Evolutionary conservation across 805 yeast species (phyloP).

Genomic region (Sungouiella thailandica): DNA sequence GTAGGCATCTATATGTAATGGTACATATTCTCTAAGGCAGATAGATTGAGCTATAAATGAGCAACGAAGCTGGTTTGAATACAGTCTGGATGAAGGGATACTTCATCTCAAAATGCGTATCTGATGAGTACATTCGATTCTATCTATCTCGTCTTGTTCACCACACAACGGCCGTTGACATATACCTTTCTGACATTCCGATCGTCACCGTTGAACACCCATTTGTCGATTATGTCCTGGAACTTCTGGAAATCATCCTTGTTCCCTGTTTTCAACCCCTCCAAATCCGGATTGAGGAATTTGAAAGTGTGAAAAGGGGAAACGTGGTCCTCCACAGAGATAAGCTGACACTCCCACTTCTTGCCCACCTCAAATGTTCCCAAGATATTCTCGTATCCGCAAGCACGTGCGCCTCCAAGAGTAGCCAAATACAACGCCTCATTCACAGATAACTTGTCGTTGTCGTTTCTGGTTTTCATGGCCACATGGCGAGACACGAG

Average conservation of each 20-base stretch:
- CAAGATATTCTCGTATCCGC: background rate
- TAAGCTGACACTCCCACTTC: background rate
- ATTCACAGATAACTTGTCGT: background rate
- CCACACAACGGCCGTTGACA: constrained; percentile 14
- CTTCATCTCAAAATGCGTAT: too few relatives aligned
- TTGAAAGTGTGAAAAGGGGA: background rate
- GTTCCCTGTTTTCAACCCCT: background rate
- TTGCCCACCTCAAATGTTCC: background rate
- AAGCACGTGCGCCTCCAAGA: background rate
- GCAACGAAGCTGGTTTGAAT: too few relatives aligned
- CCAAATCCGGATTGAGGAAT: background rate
- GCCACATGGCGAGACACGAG: constrained; percentile 68
- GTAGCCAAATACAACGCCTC: background rate
- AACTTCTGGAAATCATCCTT: background rate
- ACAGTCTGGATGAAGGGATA: too few relatives aligned
- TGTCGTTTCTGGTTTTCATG: constrained; percentile 26
- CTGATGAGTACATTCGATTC: too few relatives aligned
- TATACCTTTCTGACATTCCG: background rate
- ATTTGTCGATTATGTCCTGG: background rate
- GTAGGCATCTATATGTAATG: too few relatives aligned
- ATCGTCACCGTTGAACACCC: background rate
- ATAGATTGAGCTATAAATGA: too few relatives aligned
- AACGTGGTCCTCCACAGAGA: background rate
- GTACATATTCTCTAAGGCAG: too few relatives aligned
- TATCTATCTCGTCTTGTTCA: too few relatives aligned